phyloP scores from a whole-genome alignment of 2,329 filamentous ascomycete species.

The Myriangium duriaei region DNA sequence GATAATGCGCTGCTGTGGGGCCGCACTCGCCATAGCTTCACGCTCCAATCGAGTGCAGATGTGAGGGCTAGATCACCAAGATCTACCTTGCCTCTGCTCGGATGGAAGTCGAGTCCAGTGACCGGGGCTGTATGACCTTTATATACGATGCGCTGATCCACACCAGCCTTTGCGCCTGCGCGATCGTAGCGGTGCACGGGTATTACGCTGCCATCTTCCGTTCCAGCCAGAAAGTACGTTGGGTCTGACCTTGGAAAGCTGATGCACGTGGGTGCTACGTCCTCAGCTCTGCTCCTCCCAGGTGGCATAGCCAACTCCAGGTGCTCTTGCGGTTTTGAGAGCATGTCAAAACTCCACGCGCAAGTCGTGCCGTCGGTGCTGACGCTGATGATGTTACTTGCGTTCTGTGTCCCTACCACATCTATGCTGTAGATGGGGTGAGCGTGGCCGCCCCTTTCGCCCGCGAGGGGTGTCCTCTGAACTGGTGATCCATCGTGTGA shows the following conservation, averaged over 20 bases:
- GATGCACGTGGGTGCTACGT: constrained; percentile 87
- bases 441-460: constrained; percentile 67
- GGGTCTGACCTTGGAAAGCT: constrained; percentile 91
- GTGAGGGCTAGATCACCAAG: constrained; percentile 86
- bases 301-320: constrained; percentile 80
- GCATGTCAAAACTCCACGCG: constrained; percentile 95
- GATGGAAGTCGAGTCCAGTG: constrained; percentile 93
- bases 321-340: constrained; percentile 89
- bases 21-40: constrained; percentile 91
- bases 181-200: constrained; percentile 96
- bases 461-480: constrained; percentile 90
- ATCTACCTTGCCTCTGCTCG: constrained; percentile 80
- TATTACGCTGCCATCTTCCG: constrained; percentile 92
- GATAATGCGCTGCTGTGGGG: constrained; percentile 39
- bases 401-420: constrained; percentile 95
- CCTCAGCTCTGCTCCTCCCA: constrained; percentile 65
- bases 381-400: constrained; percentile 95
- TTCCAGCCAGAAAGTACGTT: constrained; percentile 93
- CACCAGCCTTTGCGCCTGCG: constrained; percentile 89
- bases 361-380: constrained; percentile 95
- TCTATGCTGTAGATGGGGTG: constrained; percentile 93
- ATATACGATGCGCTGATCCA: constrained; percentile 81
- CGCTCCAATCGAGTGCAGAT: constrained; percentile 91
- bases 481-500: constrained; percentile 57
- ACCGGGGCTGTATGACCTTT: constrained; percentile 84